A percentile compares a stretch with the other conserved stretches of the same genome.
Evolutionary conservation across 139 green algal species (phyloP).

Genomic region (Chlorella sp.): DNA sequence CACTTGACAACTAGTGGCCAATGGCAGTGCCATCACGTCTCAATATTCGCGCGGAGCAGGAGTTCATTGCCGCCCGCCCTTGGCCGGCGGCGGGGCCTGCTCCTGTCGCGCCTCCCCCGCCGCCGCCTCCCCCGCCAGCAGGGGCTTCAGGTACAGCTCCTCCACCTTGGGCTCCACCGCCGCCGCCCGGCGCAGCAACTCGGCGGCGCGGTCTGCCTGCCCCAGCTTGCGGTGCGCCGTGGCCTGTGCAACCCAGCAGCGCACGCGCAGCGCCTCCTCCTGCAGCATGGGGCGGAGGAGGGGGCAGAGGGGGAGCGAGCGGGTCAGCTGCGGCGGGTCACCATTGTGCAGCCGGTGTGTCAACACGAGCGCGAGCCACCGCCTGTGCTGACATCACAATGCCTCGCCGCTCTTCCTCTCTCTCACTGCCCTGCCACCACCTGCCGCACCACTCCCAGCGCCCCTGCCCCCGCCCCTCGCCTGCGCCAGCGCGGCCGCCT

Average conservation of each 20-base stretch:
- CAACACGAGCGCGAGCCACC: not conserved
- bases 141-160: constrained; percentile 25
- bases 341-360: not conserved
- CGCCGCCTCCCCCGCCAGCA: constrained; percentile 16
- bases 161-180: constrained; percentile 29
- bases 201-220: not conserved
- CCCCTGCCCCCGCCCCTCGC: not conserved
- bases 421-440: not conserved
- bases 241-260: constrained; percentile 31
- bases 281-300: not conserved
- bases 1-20: too few species aligned
- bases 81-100: too few species aligned
- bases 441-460: not conserved
- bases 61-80: too few species aligned
- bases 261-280: constrained; percentile 23
- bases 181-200: constrained; percentile 22
- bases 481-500: constrained; percentile 11
- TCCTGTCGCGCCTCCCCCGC: not conserved
- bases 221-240: constrained; percentile 27
- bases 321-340: not conserved
- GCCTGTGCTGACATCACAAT: not conserved
- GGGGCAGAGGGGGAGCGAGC: not conserved
- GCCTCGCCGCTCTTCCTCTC: not conserved
- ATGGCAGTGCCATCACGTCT: too few species aligned
- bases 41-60: too few species aligned